A percentile compares a stretch with the other conserved stretches of the same genome.
Conservation (phyloP, 768 basidiomycete species). For the Hygrophorus russula region DNA sequence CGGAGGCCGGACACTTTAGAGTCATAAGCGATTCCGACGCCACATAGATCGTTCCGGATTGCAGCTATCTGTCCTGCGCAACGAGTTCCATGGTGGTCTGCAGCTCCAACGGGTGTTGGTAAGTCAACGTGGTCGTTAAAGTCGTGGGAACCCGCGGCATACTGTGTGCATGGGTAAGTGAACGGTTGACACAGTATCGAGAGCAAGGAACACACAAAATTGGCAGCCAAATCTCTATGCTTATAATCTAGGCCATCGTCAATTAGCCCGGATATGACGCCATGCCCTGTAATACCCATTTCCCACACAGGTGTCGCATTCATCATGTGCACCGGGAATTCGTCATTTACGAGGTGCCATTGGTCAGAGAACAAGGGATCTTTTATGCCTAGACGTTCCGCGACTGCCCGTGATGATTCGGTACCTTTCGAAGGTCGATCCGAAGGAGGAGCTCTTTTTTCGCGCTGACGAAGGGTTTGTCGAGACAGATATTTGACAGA, state of each 20-base stretch:
- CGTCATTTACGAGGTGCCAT: slow-evolving; percentile 93
- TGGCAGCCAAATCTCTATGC: slow-evolving; percentile 75
- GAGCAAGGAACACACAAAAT: slow-evolving; percentile 62
- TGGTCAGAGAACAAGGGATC: slow-evolving; percentile 81
- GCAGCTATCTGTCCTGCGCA: slow-evolving; percentile 97
- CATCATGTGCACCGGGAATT: slow-evolving; percentile 74
- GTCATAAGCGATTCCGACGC: slow-evolving; percentile 86
- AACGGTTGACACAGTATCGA: background rate
- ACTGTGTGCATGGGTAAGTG: slow-evolving; percentile 43
- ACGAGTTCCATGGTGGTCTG: slow-evolving; percentile 95
- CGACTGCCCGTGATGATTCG: slow-evolving; percentile 31
- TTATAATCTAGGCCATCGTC: slow-evolving; percentile 94
- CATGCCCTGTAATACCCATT: slow-evolving; percentile 78
- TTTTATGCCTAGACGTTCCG: slow-evolving; percentile 49
- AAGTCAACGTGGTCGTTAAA: slow-evolving; percentile 89
- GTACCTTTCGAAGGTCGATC: slow-evolving; percentile 22
- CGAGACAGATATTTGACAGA: slow-evolving; percentile 51
- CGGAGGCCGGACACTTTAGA: slow-evolving; percentile 90
- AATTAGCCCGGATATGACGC: slow-evolving; percentile 78
- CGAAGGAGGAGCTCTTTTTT: slow-evolving; percentile 66
- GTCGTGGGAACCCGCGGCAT: slow-evolving; percentile 81
- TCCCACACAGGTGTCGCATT: slow-evolving; percentile 94
- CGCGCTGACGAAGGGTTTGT: slow-evolving; percentile 56
- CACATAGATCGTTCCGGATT: slow-evolving; percentile 85
- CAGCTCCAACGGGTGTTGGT: slow-evolving; percentile 77